Evolutionary conservation across 805 yeast genomes (phyloP).

Genomic region (Candida sphagnicola): DNA sequence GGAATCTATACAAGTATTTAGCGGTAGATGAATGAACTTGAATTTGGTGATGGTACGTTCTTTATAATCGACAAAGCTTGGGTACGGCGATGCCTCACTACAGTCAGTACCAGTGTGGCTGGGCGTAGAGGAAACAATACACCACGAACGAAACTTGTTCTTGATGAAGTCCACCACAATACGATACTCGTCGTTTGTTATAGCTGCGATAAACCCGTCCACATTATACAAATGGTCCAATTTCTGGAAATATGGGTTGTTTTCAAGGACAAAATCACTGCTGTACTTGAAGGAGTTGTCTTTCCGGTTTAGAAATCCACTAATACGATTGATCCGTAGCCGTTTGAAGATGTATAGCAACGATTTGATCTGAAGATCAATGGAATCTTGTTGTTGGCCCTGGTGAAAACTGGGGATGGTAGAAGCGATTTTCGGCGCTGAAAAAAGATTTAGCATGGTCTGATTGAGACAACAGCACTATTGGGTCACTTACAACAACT

Average conservation of each 20-base stretch:
- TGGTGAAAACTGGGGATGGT: conserved; percentile 7
- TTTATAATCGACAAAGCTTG: conserved; percentile 19
- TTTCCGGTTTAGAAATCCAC: conserved; percentile 34
- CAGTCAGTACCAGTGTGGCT: conserved; percentile 6
- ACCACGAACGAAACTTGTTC: conserved; percentile 60
- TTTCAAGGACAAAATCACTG: conserved; percentile 5
- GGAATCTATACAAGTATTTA: conserved; percentile 12
- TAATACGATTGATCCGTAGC: conserved; percentile 38
- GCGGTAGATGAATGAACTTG: conserved; percentile 19
- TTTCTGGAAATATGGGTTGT: conserved; percentile 20
- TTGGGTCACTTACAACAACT: too few species aligned
- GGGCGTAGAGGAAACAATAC: conserved; percentile 53
- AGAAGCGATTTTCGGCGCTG: conserved; percentile 1
- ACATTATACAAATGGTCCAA: conserved; percentile 56
- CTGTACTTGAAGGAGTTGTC: conserved; percentile 14
- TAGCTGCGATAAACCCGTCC: conserved; percentile 33
- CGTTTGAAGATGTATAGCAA: conserved; percentile 56
- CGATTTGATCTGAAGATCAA: conserved; percentile 60
- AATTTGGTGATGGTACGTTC: conserved; percentile 17
- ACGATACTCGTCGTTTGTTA: conserved; percentile 58
- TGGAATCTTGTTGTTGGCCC: conserved; percentile 36
- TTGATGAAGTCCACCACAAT: conserved; percentile 63
- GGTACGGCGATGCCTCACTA: conserved; percentile 9
- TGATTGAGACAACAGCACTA: too few species aligned
- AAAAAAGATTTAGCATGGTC: conserved; percentile 1